Percentiles rank a stretch among this genome's conserved stretches.
phyloP scores from a whole-genome alignment of 805 yeast species.

The Candida michaelii region DNA sequence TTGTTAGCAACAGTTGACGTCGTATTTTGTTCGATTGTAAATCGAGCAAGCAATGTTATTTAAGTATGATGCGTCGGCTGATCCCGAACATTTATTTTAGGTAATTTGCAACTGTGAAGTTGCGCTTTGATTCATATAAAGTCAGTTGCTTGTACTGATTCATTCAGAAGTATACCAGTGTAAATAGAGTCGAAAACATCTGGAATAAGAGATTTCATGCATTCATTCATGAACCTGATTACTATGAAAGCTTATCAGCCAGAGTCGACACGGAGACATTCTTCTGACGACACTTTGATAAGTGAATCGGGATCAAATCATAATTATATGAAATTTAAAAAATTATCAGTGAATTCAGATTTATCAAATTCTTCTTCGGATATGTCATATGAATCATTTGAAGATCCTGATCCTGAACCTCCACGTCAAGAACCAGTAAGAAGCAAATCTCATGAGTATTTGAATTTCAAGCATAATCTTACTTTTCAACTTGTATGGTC shows the following conservation, averaged over 20 bases:
- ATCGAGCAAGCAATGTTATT: neutral
- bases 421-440: neutral
- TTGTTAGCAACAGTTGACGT: too few relatives aligned
- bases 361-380: neutral
- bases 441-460: constrained; percentile 5
- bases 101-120: neutral
- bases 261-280: neutral
- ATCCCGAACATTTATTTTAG: neutral
- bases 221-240: too few relatives aligned
- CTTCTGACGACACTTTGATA: constrained; percentile 3
- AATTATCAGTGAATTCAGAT: neutral
- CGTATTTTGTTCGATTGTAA: too few relatives aligned
- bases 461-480: constrained; percentile 19
- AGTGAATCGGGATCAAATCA: constrained; percentile 1
- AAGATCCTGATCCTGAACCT: neutral
- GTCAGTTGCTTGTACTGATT: too few relatives aligned
- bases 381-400: neutral
- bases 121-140: too few relatives aligned
- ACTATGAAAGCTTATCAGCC: neutral
- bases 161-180: neutral
- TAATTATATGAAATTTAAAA: neutral
- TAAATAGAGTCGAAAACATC: neutral
- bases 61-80: neutral
- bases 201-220: too few relatives aligned
- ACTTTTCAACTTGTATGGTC: constrained; percentile 37